Evolutionary conservation across 2,329 filamentous ascomycete genomes (phyloP).

Genomic region (Aspergillus terreus): DNA sequence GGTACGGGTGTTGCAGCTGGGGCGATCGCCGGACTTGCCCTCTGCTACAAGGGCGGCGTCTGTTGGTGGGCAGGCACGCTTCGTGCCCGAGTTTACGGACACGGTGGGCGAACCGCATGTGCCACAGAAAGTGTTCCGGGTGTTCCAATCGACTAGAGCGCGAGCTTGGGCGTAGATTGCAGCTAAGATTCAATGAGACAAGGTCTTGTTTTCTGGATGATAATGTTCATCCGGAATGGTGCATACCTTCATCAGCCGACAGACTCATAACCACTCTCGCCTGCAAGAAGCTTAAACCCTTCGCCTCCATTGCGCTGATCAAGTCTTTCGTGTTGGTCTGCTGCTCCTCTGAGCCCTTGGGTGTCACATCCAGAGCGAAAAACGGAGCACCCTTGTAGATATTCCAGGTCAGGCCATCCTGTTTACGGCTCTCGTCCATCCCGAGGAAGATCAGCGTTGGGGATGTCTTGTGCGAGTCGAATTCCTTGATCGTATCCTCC

Average conservation of each 20-base stretch:
- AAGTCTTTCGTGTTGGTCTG: slow-evolving; percentile 55
- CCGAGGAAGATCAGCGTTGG: slow-evolving; percentile 82
- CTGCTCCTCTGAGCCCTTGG: slow-evolving; percentile 60
- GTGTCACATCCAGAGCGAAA: slow-evolving; percentile 87
- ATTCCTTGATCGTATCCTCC: slow-evolving; percentile 67
- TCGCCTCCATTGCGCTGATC: slow-evolving; percentile 56
- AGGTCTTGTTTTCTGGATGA: no score
- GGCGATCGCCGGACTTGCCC: slow-evolving; percentile 45
- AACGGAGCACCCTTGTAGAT: slow-evolving; percentile 74
- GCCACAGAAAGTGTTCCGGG: slow-evolving; percentile 85
- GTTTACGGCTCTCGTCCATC: slow-evolving; percentile 62
- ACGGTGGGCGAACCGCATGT: slow-evolving; percentile 82
- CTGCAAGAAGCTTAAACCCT: slow-evolving; percentile 63
- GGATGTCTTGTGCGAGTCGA: slow-evolving; percentile 64
- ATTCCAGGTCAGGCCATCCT: slow-evolving; percentile 43
- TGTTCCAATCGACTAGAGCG: slow-evolving; percentile 90
- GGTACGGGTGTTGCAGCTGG: slow-evolving; percentile 73
- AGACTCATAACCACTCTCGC: slow-evolving; percentile 63
- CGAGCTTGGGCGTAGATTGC: slow-evolving; percentile 88
- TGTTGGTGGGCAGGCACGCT: slow-evolving; percentile 43
- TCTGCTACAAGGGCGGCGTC: slow-evolving; percentile 33
- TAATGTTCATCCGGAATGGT: neutral
- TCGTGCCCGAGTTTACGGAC: slow-evolving; percentile 41
- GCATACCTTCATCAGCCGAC: slow-evolving; percentile 58
- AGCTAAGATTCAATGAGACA: slow-evolving; percentile 49